Base-by-base conservation (phyloP, 2,329 filamentous ascomycete species). In the Purpureocillium takamizusanense region DNA sequence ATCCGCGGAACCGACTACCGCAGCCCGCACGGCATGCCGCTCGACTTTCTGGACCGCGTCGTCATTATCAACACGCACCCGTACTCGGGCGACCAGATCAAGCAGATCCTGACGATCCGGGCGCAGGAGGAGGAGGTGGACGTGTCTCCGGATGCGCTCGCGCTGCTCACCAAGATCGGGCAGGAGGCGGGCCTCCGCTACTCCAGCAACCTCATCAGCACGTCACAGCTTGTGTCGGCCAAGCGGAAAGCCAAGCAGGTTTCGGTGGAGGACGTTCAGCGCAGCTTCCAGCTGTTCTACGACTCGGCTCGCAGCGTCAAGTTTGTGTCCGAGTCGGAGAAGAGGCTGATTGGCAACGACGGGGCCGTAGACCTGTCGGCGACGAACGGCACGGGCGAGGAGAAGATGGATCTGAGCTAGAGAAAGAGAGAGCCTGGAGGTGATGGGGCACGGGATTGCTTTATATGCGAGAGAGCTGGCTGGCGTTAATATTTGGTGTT, bases 111-210 rank as follows among this genome's bases (percentile, higher is more conserved):
- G 11, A 78, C 84, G 17, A 94, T 98, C 60, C 81, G 92, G 43
- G 92, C 92, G 9, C 83, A 90, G 56, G 92, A 98, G 62, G 92
- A 98, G 59, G 92, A 98, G 59, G 82, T 98, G 35, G 92, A 98
- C 46, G 67, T 95, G 27, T 86, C 86, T 1, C 74, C 89, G 6
- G 89, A 97, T 57, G 90, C 92, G 1, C 74, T 98, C 11, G 89
- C 89, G 1, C 75, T 98, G 12, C 76, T 98, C 29, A 94, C 92
- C 45, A 97, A 97, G 70, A 94, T 97, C 52, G 92, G 89, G 23
- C 77, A 89, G 54, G 92, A 98, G 61, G 82, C 88, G 2, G 90
- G 90, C 17, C 72, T 98, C 36, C 76, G 92, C 50, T 98, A 98
- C 59, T 90, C 89, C n/a, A 94, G 87, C 67, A 95, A 98, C 59